Evolutionary conservation across 768 basidiomycete species (phyloP).

Genomic region (Tylopilus rubrobrunneus): DNA sequence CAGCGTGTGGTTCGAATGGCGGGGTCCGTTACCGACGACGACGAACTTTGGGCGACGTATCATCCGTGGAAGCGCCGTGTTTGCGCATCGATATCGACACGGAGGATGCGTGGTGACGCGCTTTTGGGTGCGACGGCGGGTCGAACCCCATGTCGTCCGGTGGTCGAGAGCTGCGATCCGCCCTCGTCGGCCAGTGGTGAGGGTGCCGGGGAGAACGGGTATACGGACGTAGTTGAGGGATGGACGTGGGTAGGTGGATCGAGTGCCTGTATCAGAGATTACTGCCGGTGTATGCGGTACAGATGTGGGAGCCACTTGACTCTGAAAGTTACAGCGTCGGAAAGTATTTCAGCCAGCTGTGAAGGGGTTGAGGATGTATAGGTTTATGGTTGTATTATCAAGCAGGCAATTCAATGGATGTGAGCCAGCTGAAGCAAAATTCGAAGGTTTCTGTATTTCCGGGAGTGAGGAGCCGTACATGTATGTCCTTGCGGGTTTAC

Average conservation of each 20-base stretch:
- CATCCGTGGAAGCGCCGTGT: conserved; percentile 8
- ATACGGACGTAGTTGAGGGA: background rate
- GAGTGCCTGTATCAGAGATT: background rate
- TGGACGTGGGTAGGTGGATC: background rate
- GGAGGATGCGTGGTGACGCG: background rate
- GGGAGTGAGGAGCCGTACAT: too few species aligned
- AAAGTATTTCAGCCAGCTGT: too few species aligned
- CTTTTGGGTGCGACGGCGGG: conserved; percentile 8
- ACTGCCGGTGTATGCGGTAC: background rate
- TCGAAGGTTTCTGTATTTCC: too few species aligned
- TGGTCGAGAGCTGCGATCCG: too few species aligned
- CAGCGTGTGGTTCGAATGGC: conserved; percentile 17
- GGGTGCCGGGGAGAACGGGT: background rate
- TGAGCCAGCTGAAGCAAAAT: too few species aligned
- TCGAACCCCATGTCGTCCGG: background rate
- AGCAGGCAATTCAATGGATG: too few species aligned
- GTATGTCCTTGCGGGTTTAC: too few species aligned
- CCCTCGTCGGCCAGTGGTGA: background rate
- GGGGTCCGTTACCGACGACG: conserved; percentile 12
- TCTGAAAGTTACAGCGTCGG: too few species aligned
- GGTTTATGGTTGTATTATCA: too few species aligned
- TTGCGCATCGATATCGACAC: background rate
- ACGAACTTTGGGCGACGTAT: background rate
- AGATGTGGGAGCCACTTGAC: too few species aligned
- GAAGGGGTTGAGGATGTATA: too few species aligned